phyloP scores from a whole-genome alignment of 805 yeast genomes.

The Saccharomycopsis capsularis region DNA sequence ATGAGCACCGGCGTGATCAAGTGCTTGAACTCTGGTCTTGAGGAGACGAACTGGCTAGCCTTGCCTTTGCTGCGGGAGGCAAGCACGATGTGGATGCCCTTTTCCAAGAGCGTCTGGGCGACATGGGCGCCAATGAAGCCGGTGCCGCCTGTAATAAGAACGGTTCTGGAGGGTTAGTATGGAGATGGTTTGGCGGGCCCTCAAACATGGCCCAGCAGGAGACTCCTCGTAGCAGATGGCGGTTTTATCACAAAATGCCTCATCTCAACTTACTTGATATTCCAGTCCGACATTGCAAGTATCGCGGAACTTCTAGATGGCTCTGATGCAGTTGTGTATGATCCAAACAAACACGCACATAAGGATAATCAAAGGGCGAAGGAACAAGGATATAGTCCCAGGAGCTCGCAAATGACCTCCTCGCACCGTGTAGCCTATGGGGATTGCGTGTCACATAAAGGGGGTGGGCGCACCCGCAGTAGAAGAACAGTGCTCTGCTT shows the following conservation, averaged over 20 bases:
- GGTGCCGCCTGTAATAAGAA: slow-evolving; percentile 44
- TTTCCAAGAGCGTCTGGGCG: slow-evolving; percentile 31
- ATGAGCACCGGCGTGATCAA: slow-evolving; percentile 38
- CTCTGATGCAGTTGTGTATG: too few species aligned
- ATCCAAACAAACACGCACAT: too few species aligned
- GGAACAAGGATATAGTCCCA: too few species aligned
- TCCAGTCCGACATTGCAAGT: neutral
- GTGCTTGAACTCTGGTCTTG: slow-evolving; percentile 28
- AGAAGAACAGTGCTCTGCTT: too few species aligned
- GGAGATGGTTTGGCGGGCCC: neutral
- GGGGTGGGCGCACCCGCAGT: too few species aligned
- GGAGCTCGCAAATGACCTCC: too few species aligned
- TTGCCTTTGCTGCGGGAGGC: slow-evolving; percentile 37
- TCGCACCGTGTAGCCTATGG: too few species aligned
- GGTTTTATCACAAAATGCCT: neutral
- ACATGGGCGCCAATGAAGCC: slow-evolving; percentile 45
- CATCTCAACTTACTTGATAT: neutral
- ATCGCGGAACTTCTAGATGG: too few species aligned
- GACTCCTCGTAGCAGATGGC: neutral
- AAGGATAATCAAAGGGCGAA: too few species aligned
- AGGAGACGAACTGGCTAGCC: slow-evolving; percentile 29
- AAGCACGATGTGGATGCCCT: slow-evolving; percentile 38
- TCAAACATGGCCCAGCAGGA: neutral
- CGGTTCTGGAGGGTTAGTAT: slow-evolving; percentile 21
- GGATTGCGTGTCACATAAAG: too few species aligned